Conservation (phyloP, 108 stramenopile species). For the Fistulifera pelliculosa region DNA sequence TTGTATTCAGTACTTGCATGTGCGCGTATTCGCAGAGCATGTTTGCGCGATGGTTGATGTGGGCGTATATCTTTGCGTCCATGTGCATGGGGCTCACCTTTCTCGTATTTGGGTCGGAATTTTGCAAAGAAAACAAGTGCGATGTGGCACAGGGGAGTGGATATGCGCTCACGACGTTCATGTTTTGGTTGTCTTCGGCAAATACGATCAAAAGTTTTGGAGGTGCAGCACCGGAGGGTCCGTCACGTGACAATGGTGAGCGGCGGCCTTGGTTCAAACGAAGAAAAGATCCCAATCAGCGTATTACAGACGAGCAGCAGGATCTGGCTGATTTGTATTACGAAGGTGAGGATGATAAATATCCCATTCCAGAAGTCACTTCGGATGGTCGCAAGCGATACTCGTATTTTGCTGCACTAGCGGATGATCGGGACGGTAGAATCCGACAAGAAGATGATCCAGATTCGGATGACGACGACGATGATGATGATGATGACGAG, state of each 20-base stretch:
- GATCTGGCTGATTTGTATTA: conserved; percentile 5
- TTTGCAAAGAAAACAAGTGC: conserved; percentile 9
- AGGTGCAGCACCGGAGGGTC: background rate
- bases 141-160: conserved; percentile 6
- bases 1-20: background rate
- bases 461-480: background rate
- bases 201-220: conserved; percentile 16
- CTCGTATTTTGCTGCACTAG: background rate
- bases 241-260: too few species aligned
- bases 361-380: background rate
- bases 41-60: conserved; percentile 9
- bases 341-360: conserved; percentile 7
- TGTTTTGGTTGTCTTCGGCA: conserved; percentile 6
- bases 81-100: conserved; percentile 5
- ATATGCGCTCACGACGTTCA: conserved; percentile 3
- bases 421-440: background rate
- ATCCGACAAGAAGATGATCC: too few species aligned
- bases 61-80: conserved; percentile 7
- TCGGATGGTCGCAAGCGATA: too few species aligned
- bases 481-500: too few species aligned
- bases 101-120: conserved; percentile 8
- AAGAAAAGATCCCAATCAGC: background rate
- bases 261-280: too few species aligned
- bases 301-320: background rate
- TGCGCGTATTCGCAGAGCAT: conserved; percentile 5